phyloP scores from a whole-genome alignment of 139 green algal genomes.

The Diplosphaera chodatii region DNA sequence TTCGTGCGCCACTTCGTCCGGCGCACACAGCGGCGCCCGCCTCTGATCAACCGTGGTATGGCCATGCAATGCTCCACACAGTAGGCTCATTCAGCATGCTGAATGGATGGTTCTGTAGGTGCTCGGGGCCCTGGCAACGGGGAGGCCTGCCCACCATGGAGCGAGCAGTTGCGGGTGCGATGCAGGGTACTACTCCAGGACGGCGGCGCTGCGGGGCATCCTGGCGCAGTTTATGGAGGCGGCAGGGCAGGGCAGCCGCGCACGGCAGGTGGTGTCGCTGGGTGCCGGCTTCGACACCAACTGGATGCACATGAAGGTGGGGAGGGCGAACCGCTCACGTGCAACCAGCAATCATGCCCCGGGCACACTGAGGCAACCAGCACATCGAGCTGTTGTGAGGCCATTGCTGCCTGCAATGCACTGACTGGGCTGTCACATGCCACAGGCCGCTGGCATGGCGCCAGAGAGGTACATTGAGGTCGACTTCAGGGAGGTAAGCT shows the following conservation, averaged over 20 bases:
- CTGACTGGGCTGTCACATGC: not conserved
- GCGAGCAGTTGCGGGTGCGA: not conserved
- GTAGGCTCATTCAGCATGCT: too few relatives aligned
- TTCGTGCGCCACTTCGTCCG: slow-evolving; percentile 79
- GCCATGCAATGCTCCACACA: not conserved
- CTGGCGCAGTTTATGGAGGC: slow-evolving; percentile 51
- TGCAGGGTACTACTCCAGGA: slow-evolving; percentile 75
- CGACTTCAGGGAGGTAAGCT: slow-evolving; percentile 67
- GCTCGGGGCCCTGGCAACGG: too few relatives aligned
- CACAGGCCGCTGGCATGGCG: slow-evolving; percentile 14
- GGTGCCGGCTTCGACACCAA: slow-evolving; percentile 84
- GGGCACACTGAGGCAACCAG: too few relatives aligned
- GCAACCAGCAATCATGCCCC: too few relatives aligned
- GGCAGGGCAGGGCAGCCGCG: not conserved
- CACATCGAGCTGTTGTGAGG: too few relatives aligned
- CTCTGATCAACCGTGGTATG: slow-evolving; percentile 82
- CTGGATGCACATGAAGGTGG: slow-evolving; percentile 67
- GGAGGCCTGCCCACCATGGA: too few relatives aligned
- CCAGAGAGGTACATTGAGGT: slow-evolving; percentile 58
- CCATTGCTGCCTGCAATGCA: not conserved
- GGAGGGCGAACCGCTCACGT: slow-evolving; percentile 1
- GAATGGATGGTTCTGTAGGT: too few relatives aligned
- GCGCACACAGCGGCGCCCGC: slow-evolving; percentile 41
- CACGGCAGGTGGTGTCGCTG: slow-evolving; percentile 65
- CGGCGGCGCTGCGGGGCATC: slow-evolving; percentile 50